A percentile compares a stretch with the other conserved stretches of the same genome.
phyloP scores from a whole-genome alignment of 169 alveolate species.

The Theileria equi region DNA sequence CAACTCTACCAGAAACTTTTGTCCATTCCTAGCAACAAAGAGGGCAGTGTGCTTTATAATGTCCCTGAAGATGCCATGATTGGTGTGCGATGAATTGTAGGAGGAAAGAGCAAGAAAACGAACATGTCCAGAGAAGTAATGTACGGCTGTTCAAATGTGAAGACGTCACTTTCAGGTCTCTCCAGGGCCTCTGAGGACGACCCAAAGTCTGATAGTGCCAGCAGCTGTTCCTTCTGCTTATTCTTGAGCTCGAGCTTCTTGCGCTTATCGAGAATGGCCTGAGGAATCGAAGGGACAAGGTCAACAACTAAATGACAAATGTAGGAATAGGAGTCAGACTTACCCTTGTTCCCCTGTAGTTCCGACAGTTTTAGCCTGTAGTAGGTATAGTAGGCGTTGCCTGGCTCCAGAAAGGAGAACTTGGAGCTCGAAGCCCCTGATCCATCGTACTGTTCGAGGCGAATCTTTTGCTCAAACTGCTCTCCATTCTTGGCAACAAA shows the following conservation, averaged over 20 bases:
- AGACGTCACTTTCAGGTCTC: conserved; percentile 59
- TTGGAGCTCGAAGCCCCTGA: conserved; percentile 51
- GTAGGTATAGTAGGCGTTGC: conserved; percentile 82
- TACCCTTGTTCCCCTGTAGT: conserved; percentile 67
- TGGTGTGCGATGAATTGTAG: not conserved
- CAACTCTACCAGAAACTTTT: conserved; percentile 88
- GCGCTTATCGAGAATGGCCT: conserved; percentile 72
- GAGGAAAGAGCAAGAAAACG: not conserved
- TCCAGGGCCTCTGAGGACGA: conserved; percentile 55
- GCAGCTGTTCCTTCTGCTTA: conserved; percentile 62
- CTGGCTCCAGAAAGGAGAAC: conserved; percentile 78
- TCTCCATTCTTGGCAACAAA: conserved; percentile 89
- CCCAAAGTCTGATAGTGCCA: conserved; percentile 70
- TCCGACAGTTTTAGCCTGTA: conserved; percentile 80
- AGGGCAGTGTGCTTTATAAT: conserved; percentile 93
- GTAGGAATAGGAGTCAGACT: not conserved
- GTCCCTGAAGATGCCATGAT: conserved; percentile 61
- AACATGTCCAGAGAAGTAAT: conserved; percentile 66
- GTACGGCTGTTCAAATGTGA: conserved; percentile 61
- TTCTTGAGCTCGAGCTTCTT: conserved; percentile 64
- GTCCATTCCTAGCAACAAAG: conserved; percentile 96
- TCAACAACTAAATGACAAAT: conserved; percentile 45
- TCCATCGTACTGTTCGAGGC: conserved; percentile 70
- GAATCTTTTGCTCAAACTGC: conserved; percentile 81
- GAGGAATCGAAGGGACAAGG: conserved; percentile 74